Percentiles rank a stretch among this genome's conserved stretches.
Conservation (phyloP, 1,139 yeast genomes). For the Zygosaccharomyces sapae region DNA sequence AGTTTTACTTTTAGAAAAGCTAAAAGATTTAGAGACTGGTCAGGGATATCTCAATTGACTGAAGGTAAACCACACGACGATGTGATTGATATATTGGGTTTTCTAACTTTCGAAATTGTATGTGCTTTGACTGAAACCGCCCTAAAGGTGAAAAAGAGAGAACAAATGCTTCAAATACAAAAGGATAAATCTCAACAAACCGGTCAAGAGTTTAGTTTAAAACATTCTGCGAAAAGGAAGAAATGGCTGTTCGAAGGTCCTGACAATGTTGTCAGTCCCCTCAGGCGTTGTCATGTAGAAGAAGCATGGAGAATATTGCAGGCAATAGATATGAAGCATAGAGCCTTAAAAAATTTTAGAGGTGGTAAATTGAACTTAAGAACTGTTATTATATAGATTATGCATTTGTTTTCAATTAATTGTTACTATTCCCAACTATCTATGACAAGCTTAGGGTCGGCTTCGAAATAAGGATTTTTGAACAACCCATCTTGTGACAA, state of each 20-base stretch:
- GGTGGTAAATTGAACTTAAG: conserved; percentile 57
- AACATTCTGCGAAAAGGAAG: conserved; percentile 39
- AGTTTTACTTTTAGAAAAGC: conserved; percentile 91
- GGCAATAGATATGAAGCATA: conserved; percentile 53
- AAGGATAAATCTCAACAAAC: conserved; percentile 29
- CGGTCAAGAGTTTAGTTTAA: conserved; percentile 29
- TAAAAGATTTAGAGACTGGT: conserved; percentile 94
- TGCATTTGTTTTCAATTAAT: background rate
- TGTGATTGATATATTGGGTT: conserved; percentile 92
- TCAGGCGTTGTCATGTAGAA: conserved; percentile 76
- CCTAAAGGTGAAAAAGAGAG: conserved; percentile 67
- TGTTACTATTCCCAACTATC: conserved; percentile 19
- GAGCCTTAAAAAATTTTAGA: conserved; percentile 66
- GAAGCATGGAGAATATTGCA: conserved; percentile 92
- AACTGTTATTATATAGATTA: conserved; percentile 34
- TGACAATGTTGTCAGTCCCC: conserved; percentile 79
- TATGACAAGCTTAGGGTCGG: conserved; percentile 21
- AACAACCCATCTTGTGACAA: conserved; percentile 18
- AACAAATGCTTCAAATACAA: conserved; percentile 45
- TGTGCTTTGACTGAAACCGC: conserved; percentile 94
- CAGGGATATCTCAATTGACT: conserved; percentile 75
- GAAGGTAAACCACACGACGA: conserved; percentile 95
- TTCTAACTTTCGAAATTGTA: conserved; percentile 92
- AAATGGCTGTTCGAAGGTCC: conserved; percentile 85
- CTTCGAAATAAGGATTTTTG: conserved; percentile 23